Conservation (phyloP, 2,329 filamentous ascomycete genomes). For the Clathrospora elynae region DNA sequence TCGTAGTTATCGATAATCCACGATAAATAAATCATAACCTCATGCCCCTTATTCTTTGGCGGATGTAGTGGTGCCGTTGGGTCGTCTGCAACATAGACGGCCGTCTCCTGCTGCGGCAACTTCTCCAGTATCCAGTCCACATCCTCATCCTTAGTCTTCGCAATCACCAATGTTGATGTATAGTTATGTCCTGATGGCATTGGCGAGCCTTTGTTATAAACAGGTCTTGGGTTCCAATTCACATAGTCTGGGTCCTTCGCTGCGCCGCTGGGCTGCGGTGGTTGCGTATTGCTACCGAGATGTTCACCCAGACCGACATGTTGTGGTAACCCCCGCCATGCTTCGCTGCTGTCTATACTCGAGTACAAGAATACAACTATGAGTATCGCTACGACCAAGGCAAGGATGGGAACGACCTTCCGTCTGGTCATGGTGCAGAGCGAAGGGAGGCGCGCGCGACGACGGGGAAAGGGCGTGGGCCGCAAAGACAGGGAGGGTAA, state of each 20-base stretch:
- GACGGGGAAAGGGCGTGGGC: neutral
- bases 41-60: slow-evolving; percentile 64
- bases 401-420: slow-evolving; percentile 40
- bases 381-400: slow-evolving; percentile 33
- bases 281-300: slow-evolving; percentile 21
- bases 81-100: slow-evolving; percentile 61
- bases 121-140: slow-evolving; percentile 60
- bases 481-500: neutral
- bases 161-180: slow-evolving; percentile 60
- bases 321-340: slow-evolving; percentile 50
- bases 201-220: slow-evolving; percentile 39
- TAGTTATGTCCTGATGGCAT: slow-evolving; percentile 56
- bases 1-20: slow-evolving; percentile 68
- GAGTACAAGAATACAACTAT: slow-evolving; percentile 51
- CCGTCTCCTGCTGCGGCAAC: slow-evolving; percentile 55
- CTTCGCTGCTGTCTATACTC: slow-evolving; percentile 36
- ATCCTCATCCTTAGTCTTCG: slow-evolving; percentile 58
- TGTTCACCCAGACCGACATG: slow-evolving; percentile 49
- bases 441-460: slow-evolving; percentile 5
- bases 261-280: slow-evolving; percentile 12
- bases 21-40: slow-evolving; percentile 66
- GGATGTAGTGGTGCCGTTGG: slow-evolving; percentile 54
- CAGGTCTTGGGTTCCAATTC: slow-evolving; percentile 47
- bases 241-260: slow-evolving; percentile 39
- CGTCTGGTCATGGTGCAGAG: slow-evolving; percentile 33